phyloP scores from a whole-genome alignment of 805 yeast species.

The Saturnispora quitensis region DNA sequence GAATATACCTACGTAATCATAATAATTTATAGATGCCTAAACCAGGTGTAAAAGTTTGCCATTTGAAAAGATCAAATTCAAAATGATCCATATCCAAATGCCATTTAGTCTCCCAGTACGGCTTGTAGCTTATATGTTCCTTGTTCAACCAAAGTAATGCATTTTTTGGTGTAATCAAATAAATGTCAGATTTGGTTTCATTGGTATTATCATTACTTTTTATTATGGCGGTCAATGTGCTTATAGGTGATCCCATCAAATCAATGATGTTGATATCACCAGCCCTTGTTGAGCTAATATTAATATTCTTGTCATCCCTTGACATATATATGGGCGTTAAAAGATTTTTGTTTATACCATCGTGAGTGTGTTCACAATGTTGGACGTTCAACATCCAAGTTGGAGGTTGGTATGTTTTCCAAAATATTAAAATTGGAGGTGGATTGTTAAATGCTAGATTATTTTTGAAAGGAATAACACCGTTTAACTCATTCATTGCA shows the following conservation, averaged over 20 bases:
- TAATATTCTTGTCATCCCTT: not conserved
- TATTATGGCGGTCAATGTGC: constrained; percentile 15
- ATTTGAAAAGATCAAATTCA: constrained; percentile 36
- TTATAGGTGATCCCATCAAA: constrained; percentile 36
- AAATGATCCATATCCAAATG: constrained; percentile 74
- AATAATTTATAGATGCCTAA: constrained; percentile 40
- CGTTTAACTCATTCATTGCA: constrained; percentile 37
- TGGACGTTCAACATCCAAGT: constrained; percentile 50
- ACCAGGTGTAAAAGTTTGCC: constrained; percentile 49
- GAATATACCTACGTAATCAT: not conserved
- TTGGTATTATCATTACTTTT: not conserved
- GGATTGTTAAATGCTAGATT: not conserved
- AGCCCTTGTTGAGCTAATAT: not conserved
- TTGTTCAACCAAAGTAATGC: constrained; percentile 16
- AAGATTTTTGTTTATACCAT: constrained; percentile 1
- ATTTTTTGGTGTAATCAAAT: constrained; percentile 24
- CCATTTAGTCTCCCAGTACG: constrained; percentile 29
- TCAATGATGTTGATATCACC: constrained; percentile 27
- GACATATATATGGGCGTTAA: constrained; percentile 1
- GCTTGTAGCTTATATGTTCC: not conserved
- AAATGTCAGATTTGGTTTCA: constrained; percentile 1
- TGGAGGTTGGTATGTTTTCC: constrained; percentile 95
- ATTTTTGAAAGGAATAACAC: constrained; percentile 14
- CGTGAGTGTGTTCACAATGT: not conserved
- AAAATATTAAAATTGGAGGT: constrained; percentile 53